Evolutionary conservation across 2,329 filamentous ascomycete genomes (phyloP).

Genomic region (Talaromyces pinophilus): DNA sequence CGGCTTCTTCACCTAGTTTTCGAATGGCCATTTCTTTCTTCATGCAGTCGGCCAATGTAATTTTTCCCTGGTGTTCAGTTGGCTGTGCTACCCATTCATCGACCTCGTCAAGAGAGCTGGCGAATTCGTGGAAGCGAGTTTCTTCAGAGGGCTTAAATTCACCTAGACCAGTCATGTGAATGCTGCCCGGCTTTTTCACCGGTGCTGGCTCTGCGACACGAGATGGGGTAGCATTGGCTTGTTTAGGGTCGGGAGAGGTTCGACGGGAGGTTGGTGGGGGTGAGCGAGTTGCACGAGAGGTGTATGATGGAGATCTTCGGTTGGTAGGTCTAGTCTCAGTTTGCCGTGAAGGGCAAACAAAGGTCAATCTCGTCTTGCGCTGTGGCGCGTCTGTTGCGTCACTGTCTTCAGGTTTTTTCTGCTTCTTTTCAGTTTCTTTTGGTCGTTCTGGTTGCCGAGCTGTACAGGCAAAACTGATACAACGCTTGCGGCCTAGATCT

Average conservation of each 20-base stretch:
- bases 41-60: constrained; percentile 88
- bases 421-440: constrained; percentile 29
- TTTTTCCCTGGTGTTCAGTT: constrained; percentile 63
- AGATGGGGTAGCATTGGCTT: constrained; percentile 11
- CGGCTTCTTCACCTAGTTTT: constrained; percentile 81
- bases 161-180: constrained; percentile 40
- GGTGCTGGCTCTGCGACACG: constrained; percentile 20
- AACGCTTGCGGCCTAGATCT: constrained; percentile 74
- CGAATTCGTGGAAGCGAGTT: constrained; percentile 81
- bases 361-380: constrained; percentile 50
- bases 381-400: constrained; percentile 36
- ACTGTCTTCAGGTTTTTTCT: constrained; percentile 25
- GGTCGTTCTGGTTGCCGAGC: constrained; percentile 60
- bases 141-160: constrained; percentile 47
- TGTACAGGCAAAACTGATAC: constrained; percentile 84
- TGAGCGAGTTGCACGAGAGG: constrained; percentile 40
- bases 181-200: constrained; percentile 28
- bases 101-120: constrained; percentile 74
- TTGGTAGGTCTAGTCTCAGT: constrained; percentile 32
- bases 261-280: constrained; percentile 42
- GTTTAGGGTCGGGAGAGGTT: constrained; percentile 28
- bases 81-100: constrained; percentile 88
- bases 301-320: constrained; percentile 29
- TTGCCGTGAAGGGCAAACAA: constrained; percentile 48
- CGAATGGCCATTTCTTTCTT: constrained; percentile 87